Percentiles rank a stretch among this genome's conserved stretches.
Evolutionary conservation across 2,329 filamentous ascomycete genomes (phyloP).

Genomic region (Eutypella sp.): DNA sequence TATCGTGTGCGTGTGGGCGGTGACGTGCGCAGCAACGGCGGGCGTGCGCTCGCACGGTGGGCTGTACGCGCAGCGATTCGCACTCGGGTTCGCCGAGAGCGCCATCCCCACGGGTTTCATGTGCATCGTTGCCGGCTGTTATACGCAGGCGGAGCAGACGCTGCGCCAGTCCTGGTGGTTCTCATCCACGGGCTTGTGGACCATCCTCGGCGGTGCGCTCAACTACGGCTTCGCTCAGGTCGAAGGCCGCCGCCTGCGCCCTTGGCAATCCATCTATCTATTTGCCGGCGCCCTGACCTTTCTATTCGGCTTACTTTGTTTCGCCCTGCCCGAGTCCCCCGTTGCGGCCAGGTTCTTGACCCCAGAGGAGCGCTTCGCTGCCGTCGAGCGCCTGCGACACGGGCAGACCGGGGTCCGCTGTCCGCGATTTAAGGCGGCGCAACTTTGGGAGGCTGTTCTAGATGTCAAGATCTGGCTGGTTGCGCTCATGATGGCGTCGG

Average conservation of each 20-base stretch:
- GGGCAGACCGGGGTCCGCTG: constrained; percentile 61
- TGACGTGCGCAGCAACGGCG: constrained; percentile 64
- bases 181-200: constrained; percentile 53
- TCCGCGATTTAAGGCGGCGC: constrained; percentile 52
- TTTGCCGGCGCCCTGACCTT: constrained; percentile 60
- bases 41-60: constrained; percentile 59
- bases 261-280: constrained; percentile 70
- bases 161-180: constrained; percentile 66
- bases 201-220: constrained; percentile 57
- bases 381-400: constrained; percentile 57
- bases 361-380: constrained; percentile 55
- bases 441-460: constrained; percentile 52
- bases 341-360: constrained; percentile 66
- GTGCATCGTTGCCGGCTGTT: constrained; percentile 57
- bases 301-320: constrained; percentile 60
- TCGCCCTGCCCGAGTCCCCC: constrained; percentile 60
- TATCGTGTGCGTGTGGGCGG: constrained; percentile 61
- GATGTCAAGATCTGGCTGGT: constrained; percentile 62
- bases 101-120: constrained; percentile 64
- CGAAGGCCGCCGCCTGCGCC: constrained; percentile 42
- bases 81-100: constrained; percentile 57
- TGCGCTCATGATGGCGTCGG: constrained; percentile 63
- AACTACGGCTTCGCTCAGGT: constrained; percentile 68
- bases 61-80: constrained; percentile 62
- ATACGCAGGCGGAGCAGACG: constrained; percentile 61